Base-by-base conservation (phyloP, 257 asterid genomes). In the Solanum gracilifrons region DNA sequence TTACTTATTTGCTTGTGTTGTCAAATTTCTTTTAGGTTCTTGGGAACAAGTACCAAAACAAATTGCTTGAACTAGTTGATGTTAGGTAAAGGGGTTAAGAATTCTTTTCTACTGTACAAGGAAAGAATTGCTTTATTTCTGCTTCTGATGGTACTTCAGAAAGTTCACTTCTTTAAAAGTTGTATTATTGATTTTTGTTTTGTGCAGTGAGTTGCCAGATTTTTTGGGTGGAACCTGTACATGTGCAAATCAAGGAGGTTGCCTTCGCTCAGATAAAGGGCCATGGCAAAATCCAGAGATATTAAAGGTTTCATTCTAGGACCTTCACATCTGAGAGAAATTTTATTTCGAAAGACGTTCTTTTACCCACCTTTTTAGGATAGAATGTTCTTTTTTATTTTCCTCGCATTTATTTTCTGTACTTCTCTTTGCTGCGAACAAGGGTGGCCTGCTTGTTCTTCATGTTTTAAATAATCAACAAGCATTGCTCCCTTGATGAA, bases 221-320 rank as follows among this genome's bases (percentile, higher is more conserved):
- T 95, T 95, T 90, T 84, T 95, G 87, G 98, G 98, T 73, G 98
- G 98, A 86, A 89, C 66, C 75, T 95, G 98, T 80, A 91, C 93
- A 60, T 95, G 98, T 90, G 94, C 96, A 36, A 93, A 93, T 89
- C 91, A 92, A 89, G 97, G 98, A 69, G 98, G 98, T 64, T 95
- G 98, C 87, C 92, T 95, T 76, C 94, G 91, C 79, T 95, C 98
- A 77, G 98, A 94, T 90, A 95, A 95, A 91, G 98, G 98, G 66
- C 98, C 98, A 58, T 95, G 98, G 98, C 93, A 93, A 89, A 90
- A 94, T 90, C 96, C 95, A 4, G 94, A 91, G 72, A 92, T 95
- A 86, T 89, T 93, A 87, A 94, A 95, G 98, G 98, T 94, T 35
- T 51, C 55, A 68, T 82, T 76, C 43, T 82, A 29, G 25, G 43